These are phyloP conservation scores for Microcos paniculata DNA, from an alignment of 345 rosid species.

Conservation along the genomic window DNA sequence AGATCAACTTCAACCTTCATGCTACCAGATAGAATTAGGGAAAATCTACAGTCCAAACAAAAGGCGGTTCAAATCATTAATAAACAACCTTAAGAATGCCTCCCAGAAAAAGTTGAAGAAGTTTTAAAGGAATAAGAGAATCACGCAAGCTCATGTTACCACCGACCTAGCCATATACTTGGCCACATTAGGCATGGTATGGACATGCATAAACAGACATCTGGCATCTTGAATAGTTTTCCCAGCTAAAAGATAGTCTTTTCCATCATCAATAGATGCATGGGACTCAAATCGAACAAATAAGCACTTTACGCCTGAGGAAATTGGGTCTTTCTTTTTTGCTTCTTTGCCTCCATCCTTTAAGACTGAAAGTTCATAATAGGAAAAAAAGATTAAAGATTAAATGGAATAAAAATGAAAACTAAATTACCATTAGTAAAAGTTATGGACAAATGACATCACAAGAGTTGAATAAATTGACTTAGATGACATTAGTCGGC, in stretches of 20 bases:
- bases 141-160: background rate
- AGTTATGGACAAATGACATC: background rate
- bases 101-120: background rate
- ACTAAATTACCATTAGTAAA: background rate
- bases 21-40: constrained; percentile 72
- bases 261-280: constrained; percentile 28
- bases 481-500: background rate
- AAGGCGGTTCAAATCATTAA: constrained; percentile 1
- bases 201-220: constrained; percentile 69
- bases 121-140: background rate
- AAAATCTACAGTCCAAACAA: constrained; percentile 46
- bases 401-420: too few relatives aligned
- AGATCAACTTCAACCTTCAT: constrained; percentile 49
- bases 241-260: constrained; percentile 39
- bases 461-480: background rate
- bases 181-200: constrained; percentile 49
- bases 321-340: constrained; percentile 53
- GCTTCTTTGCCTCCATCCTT: constrained; percentile 83
- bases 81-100: background rate
- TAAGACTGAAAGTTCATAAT: constrained; percentile 48
- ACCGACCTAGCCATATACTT: constrained; percentile 69
- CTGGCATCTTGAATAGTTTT: constrained; percentile 69
- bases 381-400: too few relatives aligned
- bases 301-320: constrained; percentile 57
- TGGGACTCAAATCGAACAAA: constrained; percentile 65